phyloP scores from a whole-genome alignment of 805 yeast genomes.

The Saccharomycopsis javanensis region DNA sequence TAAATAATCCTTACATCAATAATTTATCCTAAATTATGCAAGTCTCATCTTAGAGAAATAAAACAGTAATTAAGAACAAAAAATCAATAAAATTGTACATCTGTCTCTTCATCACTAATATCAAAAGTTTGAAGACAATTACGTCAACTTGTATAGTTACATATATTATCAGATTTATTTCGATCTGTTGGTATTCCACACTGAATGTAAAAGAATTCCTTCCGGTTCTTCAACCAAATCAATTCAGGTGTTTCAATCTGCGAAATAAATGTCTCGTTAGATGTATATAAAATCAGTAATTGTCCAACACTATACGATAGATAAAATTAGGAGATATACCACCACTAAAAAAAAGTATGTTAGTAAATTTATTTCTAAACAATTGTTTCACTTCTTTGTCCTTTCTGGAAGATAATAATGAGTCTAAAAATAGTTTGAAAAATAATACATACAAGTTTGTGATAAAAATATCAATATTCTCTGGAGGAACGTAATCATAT shows the following conservation, averaged over 20 bases:
- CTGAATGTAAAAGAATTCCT: too few relatives aligned
- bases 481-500: slow-evolving; percentile 88
- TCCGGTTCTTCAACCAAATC: too few relatives aligned
- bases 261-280: slow-evolving; percentile 50
- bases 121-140: too few relatives aligned
- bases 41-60: too few relatives aligned
- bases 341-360: slow-evolving; percentile 33
- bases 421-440: slow-evolving; percentile 88
- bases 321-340: slow-evolving; percentile 95
- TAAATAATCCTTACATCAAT: background rate
- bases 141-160: too few relatives aligned
- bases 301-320: slow-evolving; percentile 89
- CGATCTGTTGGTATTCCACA: too few relatives aligned
- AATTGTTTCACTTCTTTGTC: too few relatives aligned
- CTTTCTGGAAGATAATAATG: slow-evolving; percentile 48
- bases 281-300: slow-evolving; percentile 36
- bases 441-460: slow-evolving; percentile 97
- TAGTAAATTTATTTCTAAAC: background rate
- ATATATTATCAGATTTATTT: too few relatives aligned
- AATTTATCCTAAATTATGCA: background rate
- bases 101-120: too few relatives aligned
- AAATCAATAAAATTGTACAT: too few relatives aligned
- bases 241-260: background rate
- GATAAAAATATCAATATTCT: slow-evolving; percentile 84
- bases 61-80: too few relatives aligned